These are phyloP conservation scores for Thelephora aurantiotincta DNA, from an alignment of 768 basidiomycete genomes.

Conservation along the genomic window DNA sequence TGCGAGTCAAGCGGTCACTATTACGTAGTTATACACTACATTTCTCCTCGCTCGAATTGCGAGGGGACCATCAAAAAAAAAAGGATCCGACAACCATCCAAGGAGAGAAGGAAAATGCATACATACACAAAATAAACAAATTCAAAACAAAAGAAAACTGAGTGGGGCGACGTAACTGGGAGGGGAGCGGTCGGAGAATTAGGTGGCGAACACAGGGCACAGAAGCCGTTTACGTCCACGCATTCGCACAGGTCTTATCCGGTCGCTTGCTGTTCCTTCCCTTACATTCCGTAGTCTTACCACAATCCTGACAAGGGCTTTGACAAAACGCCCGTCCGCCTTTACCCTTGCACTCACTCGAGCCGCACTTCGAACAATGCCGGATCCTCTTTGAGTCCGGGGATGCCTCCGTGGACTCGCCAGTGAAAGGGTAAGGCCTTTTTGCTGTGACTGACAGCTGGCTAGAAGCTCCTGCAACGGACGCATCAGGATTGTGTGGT, in stretches of 20 bases:
- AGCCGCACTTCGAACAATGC: constrained; percentile 76
- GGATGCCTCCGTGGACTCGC: neutral
- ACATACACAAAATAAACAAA: too few species aligned
- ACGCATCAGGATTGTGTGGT: constrained; percentile 13
- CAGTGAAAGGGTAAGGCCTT: constrained; percentile 12
- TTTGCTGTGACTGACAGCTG: constrained; percentile 11
- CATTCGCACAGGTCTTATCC: constrained; percentile 58
- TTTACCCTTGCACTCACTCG: constrained; percentile 72
- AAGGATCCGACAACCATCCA: too few species aligned
- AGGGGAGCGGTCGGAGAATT: too few species aligned
- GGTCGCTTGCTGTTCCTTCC: constrained; percentile 69
- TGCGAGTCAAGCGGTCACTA: too few species aligned
- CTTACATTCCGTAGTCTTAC: constrained; percentile 54
- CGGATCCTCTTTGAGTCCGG: constrained; percentile 40
- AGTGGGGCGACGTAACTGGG: too few species aligned
- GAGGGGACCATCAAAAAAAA: too few species aligned
- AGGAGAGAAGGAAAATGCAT: too few species aligned
- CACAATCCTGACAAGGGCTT: constrained; percentile 71
- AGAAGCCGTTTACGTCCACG: constrained; percentile 20
- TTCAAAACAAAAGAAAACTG: too few species aligned
- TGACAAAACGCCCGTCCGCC: constrained; percentile 62
- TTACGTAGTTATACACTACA: too few species aligned
- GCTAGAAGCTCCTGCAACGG: neutral
- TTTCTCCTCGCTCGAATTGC: too few species aligned
- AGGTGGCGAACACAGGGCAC: too few species aligned